Conservation (phyloP, 306 rosid genomes). For the Mimosa bimucronata region DNA sequence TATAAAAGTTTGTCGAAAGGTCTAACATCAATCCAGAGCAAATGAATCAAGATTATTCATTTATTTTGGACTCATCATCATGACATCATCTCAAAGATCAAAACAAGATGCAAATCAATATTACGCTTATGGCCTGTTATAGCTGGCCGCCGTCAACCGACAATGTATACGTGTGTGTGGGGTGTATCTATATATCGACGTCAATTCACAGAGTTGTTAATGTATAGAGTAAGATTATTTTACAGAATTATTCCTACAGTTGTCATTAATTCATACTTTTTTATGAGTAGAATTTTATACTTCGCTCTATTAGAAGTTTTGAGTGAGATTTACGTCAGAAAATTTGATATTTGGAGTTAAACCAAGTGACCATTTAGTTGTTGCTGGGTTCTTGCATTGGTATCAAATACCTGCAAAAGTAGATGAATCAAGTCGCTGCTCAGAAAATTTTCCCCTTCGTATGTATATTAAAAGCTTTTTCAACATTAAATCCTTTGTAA, state of each 20-base stretch:
- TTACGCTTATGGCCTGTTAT: too few relatives aligned
- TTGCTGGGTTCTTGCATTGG: constrained; percentile 60
- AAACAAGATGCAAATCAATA: too few relatives aligned
- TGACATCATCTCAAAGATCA: background rate
- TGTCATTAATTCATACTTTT: background rate
- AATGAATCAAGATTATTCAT: too few relatives aligned
- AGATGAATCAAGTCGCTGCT: background rate
- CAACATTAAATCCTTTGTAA: background rate
- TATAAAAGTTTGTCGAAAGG: too few relatives aligned
- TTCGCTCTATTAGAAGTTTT: too few relatives aligned
- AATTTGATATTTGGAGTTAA: background rate
- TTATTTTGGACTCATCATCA: too few relatives aligned
- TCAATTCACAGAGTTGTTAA: too few relatives aligned
- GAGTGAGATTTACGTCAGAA: background rate
- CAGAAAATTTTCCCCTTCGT: background rate
- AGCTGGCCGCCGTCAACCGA: too few relatives aligned
- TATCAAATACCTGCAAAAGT: constrained; percentile 44
- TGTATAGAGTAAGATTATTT: background rate
- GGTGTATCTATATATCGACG: too few relatives aligned
- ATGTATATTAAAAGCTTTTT: background rate
- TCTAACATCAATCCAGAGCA: too few relatives aligned
- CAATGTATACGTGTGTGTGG: too few relatives aligned
- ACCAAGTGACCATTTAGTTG: constrained; percentile 41
- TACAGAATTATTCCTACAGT: background rate
- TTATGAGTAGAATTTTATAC: background rate